phyloP scores from a whole-genome alignment of 2,329 filamentous ascomycete genomes.

The Lasiodiplodia sp. region DNA sequence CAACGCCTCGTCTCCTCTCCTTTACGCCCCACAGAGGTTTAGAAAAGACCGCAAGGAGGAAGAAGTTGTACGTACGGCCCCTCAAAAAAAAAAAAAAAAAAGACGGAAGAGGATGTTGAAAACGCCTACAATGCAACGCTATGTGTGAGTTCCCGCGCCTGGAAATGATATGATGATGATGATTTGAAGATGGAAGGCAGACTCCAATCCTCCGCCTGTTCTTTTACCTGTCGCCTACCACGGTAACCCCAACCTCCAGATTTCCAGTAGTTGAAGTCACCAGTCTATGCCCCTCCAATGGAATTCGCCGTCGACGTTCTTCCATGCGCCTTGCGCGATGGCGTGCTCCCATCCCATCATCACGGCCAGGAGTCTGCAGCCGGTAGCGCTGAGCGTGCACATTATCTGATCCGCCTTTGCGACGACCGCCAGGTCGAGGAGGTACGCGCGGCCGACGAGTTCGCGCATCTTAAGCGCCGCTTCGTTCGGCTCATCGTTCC shows the following conservation, averaged over 20 bases:
- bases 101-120: neutral
- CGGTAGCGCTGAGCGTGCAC: conserved; percentile 74
- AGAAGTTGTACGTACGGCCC: neutral
- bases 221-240: too few relatives aligned
- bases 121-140: conserved; percentile 27
- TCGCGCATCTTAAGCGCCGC: conserved; percentile 72
- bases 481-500: conserved; percentile 46
- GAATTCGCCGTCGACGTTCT: conserved; percentile 42
- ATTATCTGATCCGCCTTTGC: conserved; percentile 73
- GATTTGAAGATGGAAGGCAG: neutral
- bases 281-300: conserved; percentile 48
- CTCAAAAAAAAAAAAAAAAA: neutral
- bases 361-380: conserved; percentile 77
- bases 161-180: conserved; percentile 13
- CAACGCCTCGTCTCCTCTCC: neutral
- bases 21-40: neutral
- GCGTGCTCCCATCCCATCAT: conserved; percentile 82
- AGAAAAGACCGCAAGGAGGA: neutral
- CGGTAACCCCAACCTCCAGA: neutral
- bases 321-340: conserved; percentile 35
- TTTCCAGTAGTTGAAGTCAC: conserved; percentile 33
- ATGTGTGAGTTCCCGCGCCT: neutral
- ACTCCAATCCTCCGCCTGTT: neutral
- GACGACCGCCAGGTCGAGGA: conserved; percentile 80
- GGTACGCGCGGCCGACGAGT: conserved; percentile 79